These are phyloP conservation scores for Ustilago hordei DNA, from an alignment of 1,284 basidiomycete species.

Conservation along the genomic window DNA sequence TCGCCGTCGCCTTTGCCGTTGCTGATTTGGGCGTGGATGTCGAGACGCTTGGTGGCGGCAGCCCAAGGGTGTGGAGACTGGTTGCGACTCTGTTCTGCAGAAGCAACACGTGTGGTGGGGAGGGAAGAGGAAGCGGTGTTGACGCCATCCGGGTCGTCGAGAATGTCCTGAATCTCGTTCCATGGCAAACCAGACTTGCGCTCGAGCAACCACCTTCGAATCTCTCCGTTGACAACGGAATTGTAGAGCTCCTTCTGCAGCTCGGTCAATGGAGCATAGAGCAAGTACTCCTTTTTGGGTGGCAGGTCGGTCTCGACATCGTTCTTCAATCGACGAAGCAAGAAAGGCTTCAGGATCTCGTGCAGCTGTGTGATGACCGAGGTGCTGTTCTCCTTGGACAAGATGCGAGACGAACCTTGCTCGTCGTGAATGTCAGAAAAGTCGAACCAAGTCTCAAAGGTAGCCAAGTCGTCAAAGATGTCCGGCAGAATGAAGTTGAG, in stretches of 20 bases:
- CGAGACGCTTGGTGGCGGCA: slow-evolving; percentile 19
- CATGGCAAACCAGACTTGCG: slow-evolving; percentile 58
- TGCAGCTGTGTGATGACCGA: slow-evolving; percentile 70
- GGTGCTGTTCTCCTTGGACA: slow-evolving; percentile 75
- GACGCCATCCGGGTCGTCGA: slow-evolving; percentile 49
- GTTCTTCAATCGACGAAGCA: slow-evolving; percentile 63
- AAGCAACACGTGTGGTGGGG: slow-evolving; percentile 29
- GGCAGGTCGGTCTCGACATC: slow-evolving; percentile 65
- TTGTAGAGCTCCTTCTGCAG: slow-evolving; percentile 87
- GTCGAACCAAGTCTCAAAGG: slow-evolving; percentile 84
- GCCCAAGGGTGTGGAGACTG: slow-evolving; percentile 41
- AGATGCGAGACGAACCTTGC: slow-evolving; percentile 35
- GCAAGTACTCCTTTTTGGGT: slow-evolving; percentile 74
- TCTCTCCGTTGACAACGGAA: slow-evolving; percentile 69
- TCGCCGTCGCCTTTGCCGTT: slow-evolving; percentile 5
- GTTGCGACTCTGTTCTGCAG: slow-evolving; percentile 33
- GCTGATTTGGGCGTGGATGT: slow-evolving; percentile 17
- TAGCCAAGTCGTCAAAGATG: slow-evolving; percentile 88
- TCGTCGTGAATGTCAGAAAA: slow-evolving; percentile 55
- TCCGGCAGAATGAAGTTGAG: slow-evolving; percentile 79
- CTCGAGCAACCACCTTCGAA: slow-evolving; percentile 62
- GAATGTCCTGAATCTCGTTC: slow-evolving; percentile 51
- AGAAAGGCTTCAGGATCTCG: slow-evolving; percentile 66
- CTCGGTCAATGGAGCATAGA: slow-evolving; percentile 88
- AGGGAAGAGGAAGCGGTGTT: slow-evolving; percentile 32